Base-by-base conservation (phyloP, 805 yeast species). In the Saccharomycopsis babjevae region DNA sequence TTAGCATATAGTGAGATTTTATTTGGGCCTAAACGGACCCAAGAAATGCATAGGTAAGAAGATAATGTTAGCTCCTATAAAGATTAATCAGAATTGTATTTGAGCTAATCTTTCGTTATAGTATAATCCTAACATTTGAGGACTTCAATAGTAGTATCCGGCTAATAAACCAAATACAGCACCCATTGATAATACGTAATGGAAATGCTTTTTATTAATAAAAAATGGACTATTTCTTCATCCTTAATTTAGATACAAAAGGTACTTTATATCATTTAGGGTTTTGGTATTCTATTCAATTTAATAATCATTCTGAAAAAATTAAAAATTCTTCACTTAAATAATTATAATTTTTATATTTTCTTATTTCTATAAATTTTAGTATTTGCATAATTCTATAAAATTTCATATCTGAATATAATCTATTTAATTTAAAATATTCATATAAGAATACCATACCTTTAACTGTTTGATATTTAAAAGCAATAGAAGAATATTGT, bases 161-260 rank as follows among this genome's bases (percentile, higher is more conserved):
- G 64, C 62, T 20, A 60, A 61, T 56, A 64, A 56, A 38, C 63
- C 58, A 42, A 64, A 64, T 58, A 62, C 59, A 18, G 65, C 66
- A 16, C 66, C 66, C 54, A 64, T 54, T 50, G 66, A 64, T 58
- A 64, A 60, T 50, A 64, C 66, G 34, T 64, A 64, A 50, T 64
- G 46, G 46, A 40, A 40, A 40, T 40, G 46, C 46, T 40, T 40
- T n/a, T 40, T 40, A 40, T 32, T 8, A 54, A 54, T 54, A 54
- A 28, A 34, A 54, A 54, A 20, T 54, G 56, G 56, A 54, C 56
- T 54, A 54, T 54, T 30, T 54, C 56, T 30, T 54, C 38, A 54
- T 54, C n/a, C 46, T 40, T 40, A 40, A 40, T 40, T 40, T 40
- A 40, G 46, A 50, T 22, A 54, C 42, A 54, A 54, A 54, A 18